Evolutionary conservation across 306 rosid species (phyloP).

Genomic region (Oemleria cerasiformis): DNA sequence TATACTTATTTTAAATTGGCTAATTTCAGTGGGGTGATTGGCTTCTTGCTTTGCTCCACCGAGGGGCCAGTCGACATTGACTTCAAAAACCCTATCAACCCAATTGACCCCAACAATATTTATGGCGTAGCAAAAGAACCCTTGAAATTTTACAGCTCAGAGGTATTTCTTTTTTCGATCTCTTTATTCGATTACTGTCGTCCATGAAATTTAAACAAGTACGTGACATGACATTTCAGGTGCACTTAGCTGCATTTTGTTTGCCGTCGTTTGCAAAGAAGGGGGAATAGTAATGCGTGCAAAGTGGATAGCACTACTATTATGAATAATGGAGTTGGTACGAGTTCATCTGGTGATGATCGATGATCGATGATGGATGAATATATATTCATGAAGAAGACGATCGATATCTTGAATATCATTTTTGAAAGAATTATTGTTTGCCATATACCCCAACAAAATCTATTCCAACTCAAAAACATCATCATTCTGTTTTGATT

Average conservation of each 20-base stretch:
- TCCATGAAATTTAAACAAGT: no score
- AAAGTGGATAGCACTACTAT: not conserved
- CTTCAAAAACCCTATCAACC: conserved; percentile 58
- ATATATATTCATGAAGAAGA: not conserved
- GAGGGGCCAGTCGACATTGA: conserved; percentile 52
- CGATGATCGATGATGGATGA: not conserved
- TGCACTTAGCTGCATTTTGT: conserved; percentile 65
- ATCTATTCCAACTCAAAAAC: not conserved
- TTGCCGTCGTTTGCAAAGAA: conserved; percentile 70
- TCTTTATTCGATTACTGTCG: no score
- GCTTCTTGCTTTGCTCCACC: conserved; percentile 72
- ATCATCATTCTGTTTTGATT: not conserved
- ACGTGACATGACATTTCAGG: conserved; percentile 20
- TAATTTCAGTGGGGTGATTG: conserved; percentile 60
- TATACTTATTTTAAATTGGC: no score
- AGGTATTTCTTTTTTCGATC: conserved; percentile 25
- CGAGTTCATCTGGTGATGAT: not conserved
- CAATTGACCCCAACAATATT: conserved; percentile 28
- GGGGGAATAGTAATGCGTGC: not conserved
- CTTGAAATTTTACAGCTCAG: conserved; percentile 61
- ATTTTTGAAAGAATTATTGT: not conserved
- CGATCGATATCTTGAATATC: not conserved
- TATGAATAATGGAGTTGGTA: not conserved
- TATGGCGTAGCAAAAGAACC: conserved; percentile 49
- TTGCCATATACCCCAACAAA: not conserved